These are phyloP conservation scores for Meira miltonrushii DNA, from an alignment of 1,284 basidiomycete genomes.

Conservation along the genomic window DNA sequence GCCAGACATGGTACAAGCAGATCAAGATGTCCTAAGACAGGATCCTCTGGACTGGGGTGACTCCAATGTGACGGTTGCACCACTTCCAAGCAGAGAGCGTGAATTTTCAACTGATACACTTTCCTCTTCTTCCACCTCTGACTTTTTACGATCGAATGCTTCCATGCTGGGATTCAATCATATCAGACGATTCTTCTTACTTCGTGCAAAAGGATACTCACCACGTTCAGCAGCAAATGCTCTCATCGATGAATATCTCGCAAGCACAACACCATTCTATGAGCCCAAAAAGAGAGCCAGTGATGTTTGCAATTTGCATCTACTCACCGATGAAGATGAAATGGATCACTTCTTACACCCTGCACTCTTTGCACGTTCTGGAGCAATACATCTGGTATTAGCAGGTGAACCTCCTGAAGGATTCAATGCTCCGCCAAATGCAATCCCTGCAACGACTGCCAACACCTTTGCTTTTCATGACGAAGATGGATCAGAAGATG, in stretches of 20 bases:
- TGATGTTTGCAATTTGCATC: slow-evolving; percentile 21
- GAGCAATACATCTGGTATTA: slow-evolving; percentile 26
- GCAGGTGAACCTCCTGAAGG: slow-evolving; percentile 23
- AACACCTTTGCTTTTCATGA: slow-evolving; percentile 21
- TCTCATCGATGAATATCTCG: slow-evolving; percentile 17
- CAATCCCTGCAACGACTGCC: slow-evolving; percentile 15
- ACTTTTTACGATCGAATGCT: slow-evolving; percentile 6
- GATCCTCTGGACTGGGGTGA: slow-evolving; percentile 34
- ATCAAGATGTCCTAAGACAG: slow-evolving; percentile 10
- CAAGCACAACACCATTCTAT: slow-evolving; percentile 19
- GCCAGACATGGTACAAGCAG: not conserved
- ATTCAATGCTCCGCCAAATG: slow-evolving; percentile 15
- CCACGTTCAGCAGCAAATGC: slow-evolving; percentile 26
- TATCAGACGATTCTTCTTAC: slow-evolving; percentile 24
- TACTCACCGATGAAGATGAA: slow-evolving; percentile 22
- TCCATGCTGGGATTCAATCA: slow-evolving; percentile 29
- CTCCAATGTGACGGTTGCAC: slow-evolving; percentile 4
- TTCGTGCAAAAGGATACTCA: slow-evolving; percentile 26
- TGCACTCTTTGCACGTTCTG: slow-evolving; percentile 31
- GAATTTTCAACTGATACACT: slow-evolving; percentile 8
- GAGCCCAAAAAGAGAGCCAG: slow-evolving; percentile 24
- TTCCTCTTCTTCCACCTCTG: not conserved
- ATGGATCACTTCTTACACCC: slow-evolving; percentile 37
- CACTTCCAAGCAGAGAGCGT: slow-evolving; percentile 20
- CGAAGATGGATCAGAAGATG: slow-evolving; percentile 22